Conservation (phyloP, 768 basidiomycete species). For the Leccinum incarnatum region DNA sequence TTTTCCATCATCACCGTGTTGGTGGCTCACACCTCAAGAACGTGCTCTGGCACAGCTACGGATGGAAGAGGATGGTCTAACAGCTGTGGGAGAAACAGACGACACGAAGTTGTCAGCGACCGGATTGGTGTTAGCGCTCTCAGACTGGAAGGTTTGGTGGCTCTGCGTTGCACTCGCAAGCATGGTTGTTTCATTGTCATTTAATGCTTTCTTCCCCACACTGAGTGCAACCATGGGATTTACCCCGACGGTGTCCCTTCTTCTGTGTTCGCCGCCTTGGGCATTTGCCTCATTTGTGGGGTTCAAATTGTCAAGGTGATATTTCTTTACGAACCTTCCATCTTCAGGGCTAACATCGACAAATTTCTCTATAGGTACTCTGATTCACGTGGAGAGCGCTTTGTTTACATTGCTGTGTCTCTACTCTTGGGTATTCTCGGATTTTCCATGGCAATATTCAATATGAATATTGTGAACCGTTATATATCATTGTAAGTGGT, state of each 20-base stretch:
- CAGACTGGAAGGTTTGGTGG: conserved; percentile 86
- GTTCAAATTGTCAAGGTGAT: conserved; percentile 50
- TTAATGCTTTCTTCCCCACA: conserved; percentile 82
- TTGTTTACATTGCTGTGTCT: conserved; percentile 57
- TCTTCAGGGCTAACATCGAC: background rate
- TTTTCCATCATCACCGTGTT: conserved; percentile 57
- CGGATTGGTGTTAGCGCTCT: conserved; percentile 58
- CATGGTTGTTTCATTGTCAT: conserved; percentile 59
- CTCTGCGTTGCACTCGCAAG: conserved; percentile 61
- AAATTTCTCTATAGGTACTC: conserved; percentile 50
- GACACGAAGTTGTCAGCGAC: conserved; percentile 27
- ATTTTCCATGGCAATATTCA: conserved; percentile 62
- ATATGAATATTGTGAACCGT: conserved; percentile 58
- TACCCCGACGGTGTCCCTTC: conserved; percentile 58
- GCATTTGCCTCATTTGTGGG: conserved; percentile 57
- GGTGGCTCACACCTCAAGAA: conserved; percentile 62
- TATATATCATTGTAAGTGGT: conserved; percentile 60
- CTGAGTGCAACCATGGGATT: conserved; percentile 71
- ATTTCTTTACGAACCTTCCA: background rate
- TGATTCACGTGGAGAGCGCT: conserved; percentile 68
- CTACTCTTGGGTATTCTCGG: conserved; percentile 62
- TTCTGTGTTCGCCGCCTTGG: conserved; percentile 74
- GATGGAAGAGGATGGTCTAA: conserved; percentile 64
- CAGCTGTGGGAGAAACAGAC: conserved; percentile 47
- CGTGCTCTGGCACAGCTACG: conserved; percentile 53